Conservation (phyloP, 2,329 filamentous ascomycete genomes). For the Cladosporium halotolerans region DNA sequence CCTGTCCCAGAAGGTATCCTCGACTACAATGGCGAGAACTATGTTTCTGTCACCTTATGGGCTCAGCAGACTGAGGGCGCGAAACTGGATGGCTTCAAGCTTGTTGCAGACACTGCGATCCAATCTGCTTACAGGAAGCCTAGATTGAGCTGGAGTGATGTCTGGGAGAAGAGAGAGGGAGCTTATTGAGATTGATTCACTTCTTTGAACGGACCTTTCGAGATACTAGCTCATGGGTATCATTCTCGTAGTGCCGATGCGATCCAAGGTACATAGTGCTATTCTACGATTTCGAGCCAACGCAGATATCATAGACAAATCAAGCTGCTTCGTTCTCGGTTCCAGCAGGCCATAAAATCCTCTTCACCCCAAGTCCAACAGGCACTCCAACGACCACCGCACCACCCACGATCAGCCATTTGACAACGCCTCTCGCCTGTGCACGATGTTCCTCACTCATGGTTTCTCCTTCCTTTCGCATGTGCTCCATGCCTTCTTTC, state of each 20-base stretch:
- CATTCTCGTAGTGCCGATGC: too few relatives aligned
- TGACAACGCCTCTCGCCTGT: constrained; percentile 15
- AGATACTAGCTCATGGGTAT: too few relatives aligned
- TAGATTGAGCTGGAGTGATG: constrained; percentile 4
- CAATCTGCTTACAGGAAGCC: constrained; percentile 36
- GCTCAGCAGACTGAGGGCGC: constrained; percentile 50
- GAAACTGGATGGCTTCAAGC: constrained; percentile 47
- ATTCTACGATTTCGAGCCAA: too few relatives aligned
- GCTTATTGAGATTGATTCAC: not conserved
- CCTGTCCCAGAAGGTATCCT: constrained; percentile 65
- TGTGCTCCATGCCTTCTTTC: constrained; percentile 24
- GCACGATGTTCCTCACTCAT: constrained; percentile 25
- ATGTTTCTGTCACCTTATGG: constrained; percentile 60
- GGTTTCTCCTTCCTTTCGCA: constrained; percentile 20
- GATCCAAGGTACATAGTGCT: too few relatives aligned
- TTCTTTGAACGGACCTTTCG: not conserved
- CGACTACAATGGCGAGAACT: constrained; percentile 62
- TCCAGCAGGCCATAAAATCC: not conserved
- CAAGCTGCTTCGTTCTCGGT: not conserved
- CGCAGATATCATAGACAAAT: not conserved
- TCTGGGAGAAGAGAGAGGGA: constrained; percentile 1
- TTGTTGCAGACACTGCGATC: constrained; percentile 46
- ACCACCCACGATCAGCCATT: constrained; percentile 18
- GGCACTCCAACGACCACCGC: constrained; percentile 15
- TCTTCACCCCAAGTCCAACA: not conserved